Evolutionary conservation across 768 basidiomycete species (phyloP), one percentile per base, ranked within the genome.

Genomic region (Lactifluus pinguis): DNA sequence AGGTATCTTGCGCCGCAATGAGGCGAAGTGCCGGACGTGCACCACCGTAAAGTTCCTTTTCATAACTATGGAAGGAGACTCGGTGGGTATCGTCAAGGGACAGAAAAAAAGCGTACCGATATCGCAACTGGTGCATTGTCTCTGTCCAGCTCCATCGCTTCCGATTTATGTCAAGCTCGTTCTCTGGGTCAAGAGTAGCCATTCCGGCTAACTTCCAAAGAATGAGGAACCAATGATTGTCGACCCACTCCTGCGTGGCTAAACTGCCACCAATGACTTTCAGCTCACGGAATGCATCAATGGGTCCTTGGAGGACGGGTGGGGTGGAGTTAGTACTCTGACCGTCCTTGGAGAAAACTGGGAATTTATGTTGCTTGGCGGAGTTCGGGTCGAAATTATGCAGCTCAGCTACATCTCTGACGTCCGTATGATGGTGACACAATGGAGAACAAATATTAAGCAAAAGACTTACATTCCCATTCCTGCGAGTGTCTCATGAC

Each of bases 191-290:
- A 1, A 93, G 77, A 39, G 79, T 76, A 1, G 85, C 86, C 80
- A 92, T 83, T 13, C 90, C 88, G 3, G 93, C 92, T 21, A 97
- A 73, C 74, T 99, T 99, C 97, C 97, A 99, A 3, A 99, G 78
- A 34, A 98, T 83, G 49, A 94, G 73, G 10, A 75, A 72, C 90
- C 93, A 99, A 67, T 97, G 94, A 67, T 98, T 98, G 53, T 88
- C 82, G 1, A 97, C 85, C 97, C 97, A 99, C 25, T 77, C 72
- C 64, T 83, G 76, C 8, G 84, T 89, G 2, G 83, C 89, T 25
- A 92, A 77, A 2, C 68, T 70, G 63, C 92, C 94, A 0, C 87
- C 89, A 9, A 69, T 74, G 25, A 71, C 70, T 4, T 78, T 73
- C 10, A 93, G 73, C 60, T 83, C 76, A 29, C 78, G 70, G 17